These are phyloP conservation scores for Lodderomyces pseudojiufengensis DNA, from an alignment of 1,139 yeast species.

Conservation along the genomic window DNA sequence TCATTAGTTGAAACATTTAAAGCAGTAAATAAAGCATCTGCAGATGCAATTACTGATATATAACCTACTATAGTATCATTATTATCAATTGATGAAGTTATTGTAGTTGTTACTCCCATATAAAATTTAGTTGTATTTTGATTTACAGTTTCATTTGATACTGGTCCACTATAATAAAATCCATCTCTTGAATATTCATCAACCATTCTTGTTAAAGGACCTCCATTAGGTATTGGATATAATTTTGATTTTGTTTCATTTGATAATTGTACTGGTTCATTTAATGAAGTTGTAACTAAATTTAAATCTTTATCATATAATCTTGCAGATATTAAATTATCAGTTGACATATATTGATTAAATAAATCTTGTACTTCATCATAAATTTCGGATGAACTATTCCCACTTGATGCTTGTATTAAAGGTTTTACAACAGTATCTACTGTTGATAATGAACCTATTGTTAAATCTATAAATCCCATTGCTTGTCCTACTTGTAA, in stretches of 20 bases:
- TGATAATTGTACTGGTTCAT: slow-evolving; percentile 1
- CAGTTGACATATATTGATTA: slow-evolving; percentile 5
- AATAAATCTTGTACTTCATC: slow-evolving; percentile 3
- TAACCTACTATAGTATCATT: slow-evolving; percentile 3
- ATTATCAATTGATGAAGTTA: not conserved
- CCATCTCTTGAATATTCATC: not conserved
- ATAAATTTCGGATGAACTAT: slow-evolving; percentile 1
- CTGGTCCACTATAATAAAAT: slow-evolving; percentile 8
- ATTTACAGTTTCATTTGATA: slow-evolving; percentile 3
- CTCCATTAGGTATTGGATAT: slow-evolving; percentile 5
- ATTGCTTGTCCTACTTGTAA: slow-evolving; percentile 65
- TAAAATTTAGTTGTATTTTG: not conserved
- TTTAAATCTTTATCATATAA: slow-evolving; percentile 5
- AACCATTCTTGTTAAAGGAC: slow-evolving; percentile 3
- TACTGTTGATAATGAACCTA: slow-evolving; percentile 5
- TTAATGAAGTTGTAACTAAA: slow-evolving; percentile 2
- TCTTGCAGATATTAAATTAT: slow-evolving; percentile 3
- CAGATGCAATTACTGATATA: slow-evolving; percentile 7
- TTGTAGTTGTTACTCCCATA: slow-evolving; percentile 6
- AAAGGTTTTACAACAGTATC: slow-evolving; percentile 7
- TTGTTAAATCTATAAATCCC: slow-evolving; percentile 4
- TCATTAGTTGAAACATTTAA: slow-evolving; percentile 15
- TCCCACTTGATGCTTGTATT: slow-evolving; percentile 2
- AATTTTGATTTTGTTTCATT: slow-evolving; percentile 1
- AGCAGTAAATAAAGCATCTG: slow-evolving; percentile 3